Percentiles rank a stretch among this genome's conserved stretches.
These are phyloP conservation scores for Rhynchospora breviuscula DNA, from an alignment of 176 grass and related monocot species.

Conservation along the genomic window DNA sequence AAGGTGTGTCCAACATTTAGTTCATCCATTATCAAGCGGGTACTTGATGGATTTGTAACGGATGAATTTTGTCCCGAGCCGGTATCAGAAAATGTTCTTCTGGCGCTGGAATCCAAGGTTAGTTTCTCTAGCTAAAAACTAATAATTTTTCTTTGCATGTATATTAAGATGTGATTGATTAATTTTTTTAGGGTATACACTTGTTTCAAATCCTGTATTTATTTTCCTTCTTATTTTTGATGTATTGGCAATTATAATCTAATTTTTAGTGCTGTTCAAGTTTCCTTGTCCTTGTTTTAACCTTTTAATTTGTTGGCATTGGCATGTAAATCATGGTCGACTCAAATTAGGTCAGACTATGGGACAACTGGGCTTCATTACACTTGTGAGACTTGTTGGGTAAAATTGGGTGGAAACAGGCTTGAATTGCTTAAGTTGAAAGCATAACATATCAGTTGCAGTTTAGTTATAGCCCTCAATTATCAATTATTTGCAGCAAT, in stretches of 20 bases:
- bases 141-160: not conserved
- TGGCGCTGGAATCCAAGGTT: conserved; percentile 82
- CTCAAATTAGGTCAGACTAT: not conserved
- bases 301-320: not conserved
- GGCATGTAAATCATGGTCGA: not conserved
- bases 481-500: conserved; percentile 11
- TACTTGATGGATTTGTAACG: conserved; percentile 61
- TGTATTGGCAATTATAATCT: not conserved
- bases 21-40: conserved; percentile 66
- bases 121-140: conserved; percentile 20
- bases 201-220: not conserved
- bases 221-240: not conserved
- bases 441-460: not conserved
- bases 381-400: not conserved
- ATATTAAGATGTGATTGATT: not conserved
- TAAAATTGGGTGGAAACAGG: not conserved
- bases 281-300: not conserved
- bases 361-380: not conserved
- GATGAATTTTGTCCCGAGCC: conserved; percentile 98
- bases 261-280: not conserved
- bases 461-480: not conserved
- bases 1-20: conserved; percentile 91
- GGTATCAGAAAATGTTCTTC: conserved; percentile 55
- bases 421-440: not conserved
- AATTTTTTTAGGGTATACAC: not conserved